Evolutionary conservation across 2,329 filamentous ascomycete species (phyloP).

Genomic region (Scytalidium lignicola): DNA sequence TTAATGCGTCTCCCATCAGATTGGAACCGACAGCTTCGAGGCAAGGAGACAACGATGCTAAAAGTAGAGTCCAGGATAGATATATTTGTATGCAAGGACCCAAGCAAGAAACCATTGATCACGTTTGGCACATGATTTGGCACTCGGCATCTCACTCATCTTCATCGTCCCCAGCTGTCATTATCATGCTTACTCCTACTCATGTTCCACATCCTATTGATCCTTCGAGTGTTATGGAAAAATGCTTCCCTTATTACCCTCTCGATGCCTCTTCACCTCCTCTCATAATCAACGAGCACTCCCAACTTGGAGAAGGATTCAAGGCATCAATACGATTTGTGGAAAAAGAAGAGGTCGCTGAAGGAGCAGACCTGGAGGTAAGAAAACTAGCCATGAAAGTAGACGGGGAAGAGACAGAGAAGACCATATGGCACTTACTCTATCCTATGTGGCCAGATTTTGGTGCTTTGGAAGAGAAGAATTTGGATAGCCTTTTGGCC

Average conservation of each 20-base stretch:
- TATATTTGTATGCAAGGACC: conserved; percentile 97
- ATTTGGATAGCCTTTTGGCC: conserved; percentile 62
- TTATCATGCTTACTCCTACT: conserved; percentile 92
- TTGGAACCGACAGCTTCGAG: conserved; percentile 30
- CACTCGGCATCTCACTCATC: conserved; percentile 50
- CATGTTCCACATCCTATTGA: conserved; percentile 40
- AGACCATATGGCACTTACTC: conserved; percentile 74
- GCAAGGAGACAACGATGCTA: conserved; percentile 18
- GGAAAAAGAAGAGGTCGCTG: conserved; percentile 41
- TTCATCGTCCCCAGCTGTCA: conserved; percentile 66
- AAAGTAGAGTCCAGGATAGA: conserved; percentile 30
- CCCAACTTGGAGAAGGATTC: conserved; percentile 63
- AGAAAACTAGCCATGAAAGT: conserved; percentile 61
- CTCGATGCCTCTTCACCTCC: conserved; percentile 45
- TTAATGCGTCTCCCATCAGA: conserved; percentile 69
- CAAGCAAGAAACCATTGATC: conserved; percentile 66
- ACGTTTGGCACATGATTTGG: conserved; percentile 95
- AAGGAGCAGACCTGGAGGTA: conserved; percentile 63
- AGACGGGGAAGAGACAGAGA: conserved; percentile 42
- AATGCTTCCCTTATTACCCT: conserved; percentile 89
- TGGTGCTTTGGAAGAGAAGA: conserved; percentile 66
- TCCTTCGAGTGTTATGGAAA: conserved; percentile 59
- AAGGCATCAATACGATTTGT: conserved; percentile 61
- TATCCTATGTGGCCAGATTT: conserved; percentile 91
- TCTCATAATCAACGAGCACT: conserved; percentile 53